phyloP scores from a whole-genome alignment of 208 protist species.

The Phytomonas sp. region DNA sequence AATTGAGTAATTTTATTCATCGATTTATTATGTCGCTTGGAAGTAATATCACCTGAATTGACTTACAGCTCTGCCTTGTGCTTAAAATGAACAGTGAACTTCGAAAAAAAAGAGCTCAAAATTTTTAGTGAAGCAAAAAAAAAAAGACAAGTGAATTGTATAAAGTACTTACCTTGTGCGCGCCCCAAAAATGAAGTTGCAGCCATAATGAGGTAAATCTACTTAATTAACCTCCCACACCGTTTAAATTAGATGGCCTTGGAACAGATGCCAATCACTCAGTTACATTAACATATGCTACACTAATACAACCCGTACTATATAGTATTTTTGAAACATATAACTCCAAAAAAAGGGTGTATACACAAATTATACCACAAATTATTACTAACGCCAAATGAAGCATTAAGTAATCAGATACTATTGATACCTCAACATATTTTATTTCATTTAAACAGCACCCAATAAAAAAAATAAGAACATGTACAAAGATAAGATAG shows the following conservation, averaged over 20 bases:
- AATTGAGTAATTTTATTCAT: background rate
- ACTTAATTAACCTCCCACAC: background rate
- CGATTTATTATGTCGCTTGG: background rate
- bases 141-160: constrained; percentile 6
- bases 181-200: background rate
- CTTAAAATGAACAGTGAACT: background rate
- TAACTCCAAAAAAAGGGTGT: background rate
- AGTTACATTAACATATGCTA: background rate
- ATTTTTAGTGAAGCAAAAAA: constrained; percentile 6
- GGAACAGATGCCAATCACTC: background rate
- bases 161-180: background rate
- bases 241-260: background rate
- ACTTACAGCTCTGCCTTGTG: background rate
- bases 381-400: background rate
- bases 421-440: background rate
- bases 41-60: background rate
- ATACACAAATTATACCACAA: background rate
- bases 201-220: constrained; percentile 1
- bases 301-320: background rate
- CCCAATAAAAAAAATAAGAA: constrained; percentile 5
- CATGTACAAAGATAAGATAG: background rate
- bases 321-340: constrained; percentile 2
- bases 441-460: background rate
- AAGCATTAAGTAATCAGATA: background rate
- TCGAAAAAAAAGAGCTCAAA: background rate